These are phyloP conservation scores for Scenedesmus sp. DNA, from an alignment of 163 green algal genomes.

Conservation along the genomic window DNA sequence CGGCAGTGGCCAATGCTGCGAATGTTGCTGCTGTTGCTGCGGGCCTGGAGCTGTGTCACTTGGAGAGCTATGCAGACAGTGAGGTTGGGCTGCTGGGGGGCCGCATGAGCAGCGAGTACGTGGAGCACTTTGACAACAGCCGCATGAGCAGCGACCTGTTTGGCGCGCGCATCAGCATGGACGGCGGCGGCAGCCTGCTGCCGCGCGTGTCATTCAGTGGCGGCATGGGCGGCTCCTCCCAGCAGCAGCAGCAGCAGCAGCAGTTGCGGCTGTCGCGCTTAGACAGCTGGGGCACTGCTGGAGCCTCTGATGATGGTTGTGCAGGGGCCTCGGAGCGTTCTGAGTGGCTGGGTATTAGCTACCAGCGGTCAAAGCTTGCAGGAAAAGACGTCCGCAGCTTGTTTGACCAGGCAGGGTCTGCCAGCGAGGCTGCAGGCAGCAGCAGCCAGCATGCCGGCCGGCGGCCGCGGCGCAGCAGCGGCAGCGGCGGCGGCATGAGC, in stretches of 20 bases:
- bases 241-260: background rate
- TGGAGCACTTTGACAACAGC: background rate
- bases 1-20: background rate
- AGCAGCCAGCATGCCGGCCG: background rate
- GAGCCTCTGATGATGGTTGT: background rate
- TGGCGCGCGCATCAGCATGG: conserved; percentile 47
- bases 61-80: conserved; percentile 21
- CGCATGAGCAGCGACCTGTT: conserved; percentile 33
- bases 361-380: conserved; percentile 30
- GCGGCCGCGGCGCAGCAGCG: background rate
- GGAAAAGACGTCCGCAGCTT: background rate
- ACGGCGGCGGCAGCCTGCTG: background rate
- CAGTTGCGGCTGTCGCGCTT: background rate
- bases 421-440: background rate
- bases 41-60: background rate
- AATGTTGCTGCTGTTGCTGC: background rate
- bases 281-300: background rate
- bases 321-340: background rate
- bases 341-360: conserved; percentile 39
- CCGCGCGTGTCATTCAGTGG: background rate
- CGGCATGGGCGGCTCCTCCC: background rate
- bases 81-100: conserved; percentile 10
- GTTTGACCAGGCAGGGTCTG: background rate
- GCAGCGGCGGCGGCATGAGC: background rate
- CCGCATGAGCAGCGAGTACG: background rate